Evolutionary conservation across 768 basidiomycete species (phyloP), one percentile per base, ranked within the genome.

Genomic region (Leccinellum luteum): DNA sequence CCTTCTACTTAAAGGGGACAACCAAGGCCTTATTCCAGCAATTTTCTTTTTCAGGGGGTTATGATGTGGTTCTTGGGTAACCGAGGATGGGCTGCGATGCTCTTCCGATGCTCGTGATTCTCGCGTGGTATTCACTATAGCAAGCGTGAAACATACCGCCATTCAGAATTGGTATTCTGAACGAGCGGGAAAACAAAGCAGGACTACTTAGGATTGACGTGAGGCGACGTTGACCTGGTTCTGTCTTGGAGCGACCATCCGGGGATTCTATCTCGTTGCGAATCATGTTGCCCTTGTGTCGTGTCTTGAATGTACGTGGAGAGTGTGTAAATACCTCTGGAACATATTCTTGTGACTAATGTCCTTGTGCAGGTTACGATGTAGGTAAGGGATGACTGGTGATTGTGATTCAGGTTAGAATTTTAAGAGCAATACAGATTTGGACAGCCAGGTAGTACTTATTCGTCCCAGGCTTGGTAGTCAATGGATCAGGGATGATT

Each of bases 271-370:
- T 86, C 87, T 6, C 84, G 92, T 4, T 35, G 77, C 78, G 7
- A 83, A 86, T n/a, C n/a, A n/a, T 52, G 74, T 84, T 13, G 89
- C 92, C 0, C 76, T 96, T 34, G 78, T 85, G 3, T 83, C 90
- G n/a, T 30, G 85, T 95, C 13, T 69, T 83, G 94, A 25, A 94
- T 94, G 17, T 84, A 60, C 65, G 71, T 96, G 65, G 69, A 81
- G 75, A 89, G 89, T 78, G 50, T 43, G 68, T 57, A 5, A 44
- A 48, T 14, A 32, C 32, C 4, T 19, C 9, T 17, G 7, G 48
- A 13, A 34, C 52, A 48, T 52, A 12, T 50, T 41, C 27, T 56
- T 19, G 21, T 54, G 45, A 45, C 43, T 49, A 48, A 63, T 51
- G 57, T 17, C 10, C 14, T 51, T 14, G 57, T 32, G 21, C 58